Evolutionary conservation across 305 asterid species (phyloP), one percentile per base, ranked within the genome.

Genomic region (Fraxinus floribunda): DNA sequence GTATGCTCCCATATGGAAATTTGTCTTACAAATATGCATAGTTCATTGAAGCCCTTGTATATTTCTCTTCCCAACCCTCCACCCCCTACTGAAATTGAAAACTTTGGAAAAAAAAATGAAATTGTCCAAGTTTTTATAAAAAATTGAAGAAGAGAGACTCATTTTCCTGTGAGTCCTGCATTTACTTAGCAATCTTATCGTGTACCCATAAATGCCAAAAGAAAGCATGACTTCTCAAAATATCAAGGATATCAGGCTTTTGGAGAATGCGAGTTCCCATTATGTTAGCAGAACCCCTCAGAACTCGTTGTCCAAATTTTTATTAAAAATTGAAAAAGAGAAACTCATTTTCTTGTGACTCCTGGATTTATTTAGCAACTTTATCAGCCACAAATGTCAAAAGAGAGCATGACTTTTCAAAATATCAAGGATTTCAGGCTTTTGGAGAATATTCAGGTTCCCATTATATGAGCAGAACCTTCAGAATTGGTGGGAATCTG

Each of bases 61-160:
- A 64, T 64, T 64, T 22, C 71, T 62, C 30, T 20, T 60, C 30
- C 71, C 16, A 8, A 62, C 5, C 52, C 66, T 20, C 55, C 79
- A 22, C 18, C 76, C 8, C 36, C 20, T 64, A n/a, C 7, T 20
- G 26, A 57, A 38, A 41, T 1, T 57, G 8, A 30, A 20, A 62
- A 62, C 24, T 13, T 62, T 62, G 80, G 94, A 91, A 97, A 94
- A 97, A 68, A 52, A 52, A 52, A 6, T n/a, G 68, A 57, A 57
- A 18, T 20, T 20, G 32, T 62, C 32, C 13, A 62, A 22, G 5
- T 22, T 20, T 8, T 18, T 18, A 18, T 57, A 18, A 1, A 57
- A 57, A 57, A 62, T 62, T 20, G 26, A 20, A 22, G 22, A 22
- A 22, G 13, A 20, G 11, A 57, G 1, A 2, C 16, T 52, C 38